Evolutionary conservation across 148 eudicot species (phyloP).

Genomic region (Cornus kousa): DNA sequence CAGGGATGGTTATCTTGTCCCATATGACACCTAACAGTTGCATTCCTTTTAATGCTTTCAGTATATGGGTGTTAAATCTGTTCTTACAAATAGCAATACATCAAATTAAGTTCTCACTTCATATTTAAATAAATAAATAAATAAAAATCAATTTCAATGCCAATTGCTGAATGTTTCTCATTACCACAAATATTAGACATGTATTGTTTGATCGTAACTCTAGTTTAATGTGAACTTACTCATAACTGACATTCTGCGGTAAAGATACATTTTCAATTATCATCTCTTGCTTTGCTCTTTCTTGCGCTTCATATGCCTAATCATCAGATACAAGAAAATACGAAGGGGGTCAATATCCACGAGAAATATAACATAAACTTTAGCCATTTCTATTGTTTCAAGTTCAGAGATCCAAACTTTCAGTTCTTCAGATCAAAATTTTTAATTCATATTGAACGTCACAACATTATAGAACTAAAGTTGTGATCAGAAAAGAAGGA

Average conservation of each 20-base stretch:
- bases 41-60: neutral
- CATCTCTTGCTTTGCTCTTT: constrained; percentile 69
- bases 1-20: neutral
- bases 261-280: constrained; percentile 61
- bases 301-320: constrained; percentile 81
- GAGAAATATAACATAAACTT: constrained; percentile 4
- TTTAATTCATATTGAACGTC: neutral
- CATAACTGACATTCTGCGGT: constrained; percentile 69
- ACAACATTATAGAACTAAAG: neutral
- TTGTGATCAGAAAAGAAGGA: neutral
- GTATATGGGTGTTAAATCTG: neutral
- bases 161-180: neutral
- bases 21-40: neutral
- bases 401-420: neutral
- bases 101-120: neutral
- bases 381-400: neutral
- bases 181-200: neutral
- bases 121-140: no score
- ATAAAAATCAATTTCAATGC: neutral
- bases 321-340: constrained; percentile 13
- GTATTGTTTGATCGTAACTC: neutral
- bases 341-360: constrained; percentile 1
- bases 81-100: neutral
- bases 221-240: constrained; percentile 39
- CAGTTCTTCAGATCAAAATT: neutral